Evolutionary conservation across 179 eudicot species (phyloP), one percentile per base, ranked within the genome.

Genomic region (Silene noctiflora): DNA sequence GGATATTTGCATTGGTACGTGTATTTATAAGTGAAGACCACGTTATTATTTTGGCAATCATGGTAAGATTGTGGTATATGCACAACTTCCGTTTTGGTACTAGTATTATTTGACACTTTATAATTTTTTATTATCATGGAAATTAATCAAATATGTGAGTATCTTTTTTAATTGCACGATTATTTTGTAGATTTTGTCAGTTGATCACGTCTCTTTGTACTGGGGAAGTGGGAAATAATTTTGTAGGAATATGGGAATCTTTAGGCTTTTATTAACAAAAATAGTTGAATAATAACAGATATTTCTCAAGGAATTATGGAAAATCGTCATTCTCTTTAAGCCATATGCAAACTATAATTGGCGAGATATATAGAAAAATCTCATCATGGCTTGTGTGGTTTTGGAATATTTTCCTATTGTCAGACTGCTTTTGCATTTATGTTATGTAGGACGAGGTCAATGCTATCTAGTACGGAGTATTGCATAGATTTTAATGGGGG

Each of bases 141-240:
- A 63, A 63, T 25, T 63, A 25, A 24, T 2, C 1, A 62, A 6
- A 62, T 62, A 62, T 31, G 4, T 51, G n/a, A 10, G 58, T 14
- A 51, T 51, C 19, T 51, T 51, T 62, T 9, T 63, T 12, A 7
- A 10, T 22, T 0, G 5, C 13, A 63, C 19, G 2, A 10, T 21
- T 0, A 25, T 11, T 25, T 25, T 63, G 67, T 3, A 25, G 13
- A 10, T 21, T 1, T 13, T 4, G 6, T 63, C 27, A 25, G 67
- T 22, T 63, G 33, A 12, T 63, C 29, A 63, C 29, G 27, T 63
- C 67, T 63, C 67, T 63, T 63, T 63, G 67, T 63, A 27, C 8
- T 51, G 58, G 58, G 46, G 46, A 39, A 39, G 46, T 7, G 12
- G 61, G 64, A 21, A 60, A 19, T 60, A 19, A 60, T 60, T 21